Conservation (phyloP, 2,329 filamentous ascomycete species). For the Xylariaceae sp. region DNA sequence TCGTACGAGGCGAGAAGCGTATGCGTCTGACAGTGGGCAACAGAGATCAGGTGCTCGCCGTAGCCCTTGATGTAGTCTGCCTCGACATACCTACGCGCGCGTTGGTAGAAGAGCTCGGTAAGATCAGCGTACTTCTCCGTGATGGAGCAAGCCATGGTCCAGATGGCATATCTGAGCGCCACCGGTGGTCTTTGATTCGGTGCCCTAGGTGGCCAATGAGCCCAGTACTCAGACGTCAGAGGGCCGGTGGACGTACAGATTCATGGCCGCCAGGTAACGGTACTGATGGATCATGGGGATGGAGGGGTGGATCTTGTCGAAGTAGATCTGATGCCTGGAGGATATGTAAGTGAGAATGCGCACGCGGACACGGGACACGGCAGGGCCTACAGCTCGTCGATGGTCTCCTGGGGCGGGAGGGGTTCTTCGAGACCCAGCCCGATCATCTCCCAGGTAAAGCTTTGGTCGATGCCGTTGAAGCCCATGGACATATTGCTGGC, state of each 20-base stretch:
- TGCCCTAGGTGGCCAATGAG: constrained; percentile 38
- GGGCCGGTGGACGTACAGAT: constrained; percentile 46
- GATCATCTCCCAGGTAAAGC: constrained; percentile 74
- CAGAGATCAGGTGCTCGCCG: constrained; percentile 78
- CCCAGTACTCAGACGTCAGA: background rate
- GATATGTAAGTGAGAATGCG: no score
- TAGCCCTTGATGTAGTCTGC: constrained; percentile 86
- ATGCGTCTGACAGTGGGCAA: constrained; percentile 83
- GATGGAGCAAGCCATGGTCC: constrained; percentile 83
- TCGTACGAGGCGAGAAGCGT: constrained; percentile 74
- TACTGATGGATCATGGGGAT: constrained; percentile 84
- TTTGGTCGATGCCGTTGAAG: constrained; percentile 43
- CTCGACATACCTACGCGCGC: constrained; percentile 84
- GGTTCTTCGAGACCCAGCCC: constrained; percentile 53
- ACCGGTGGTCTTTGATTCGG: constrained; percentile 80
- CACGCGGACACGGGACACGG: background rate
- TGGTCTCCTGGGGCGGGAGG: constrained; percentile 49
- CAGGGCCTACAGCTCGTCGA: constrained; percentile 76
- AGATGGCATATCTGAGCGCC: constrained; percentile 87
- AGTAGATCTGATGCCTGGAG: constrained; percentile 70
- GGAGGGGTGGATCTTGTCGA: constrained; percentile 81
- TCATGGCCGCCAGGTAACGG: constrained; percentile 81
- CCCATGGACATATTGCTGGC: constrained; percentile 40
- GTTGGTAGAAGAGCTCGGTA: constrained; percentile 82
- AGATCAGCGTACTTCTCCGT: constrained; percentile 73